A percentile compares a stretch with the other conserved stretches of the same genome.
Conservation (phyloP, 1,284 basidiomycete species). For the Ustilago vetiveriae region DNA sequence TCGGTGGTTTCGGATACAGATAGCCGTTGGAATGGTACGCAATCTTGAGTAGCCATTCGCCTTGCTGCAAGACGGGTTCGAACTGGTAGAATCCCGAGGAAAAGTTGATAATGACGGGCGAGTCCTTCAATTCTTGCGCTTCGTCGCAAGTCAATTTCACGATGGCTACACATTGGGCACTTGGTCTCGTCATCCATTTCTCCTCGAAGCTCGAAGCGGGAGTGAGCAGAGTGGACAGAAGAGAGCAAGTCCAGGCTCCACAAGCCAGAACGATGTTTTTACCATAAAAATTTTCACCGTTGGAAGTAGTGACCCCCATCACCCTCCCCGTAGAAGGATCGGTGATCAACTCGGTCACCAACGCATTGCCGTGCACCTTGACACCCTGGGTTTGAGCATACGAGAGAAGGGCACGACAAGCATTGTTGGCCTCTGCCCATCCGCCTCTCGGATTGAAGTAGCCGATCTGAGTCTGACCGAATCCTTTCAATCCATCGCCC, state of each 20-base stretch:
- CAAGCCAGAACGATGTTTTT: conserved; percentile 75
- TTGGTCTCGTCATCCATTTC: conserved; percentile 30
- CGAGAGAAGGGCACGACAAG: conserved; percentile 73
- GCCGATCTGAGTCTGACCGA: conserved; percentile 65
- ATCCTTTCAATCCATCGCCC: conserved; percentile 21
- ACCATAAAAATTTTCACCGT: conserved; percentile 73
- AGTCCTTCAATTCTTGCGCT: conserved; percentile 72
- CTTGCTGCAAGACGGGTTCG: conserved; percentile 73
- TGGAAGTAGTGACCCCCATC: conserved; percentile 74
- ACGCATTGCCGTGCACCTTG: conserved; percentile 73
- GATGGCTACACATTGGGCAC: conserved; percentile 76
- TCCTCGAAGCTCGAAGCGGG: conserved; percentile 21
- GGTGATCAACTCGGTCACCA: conserved; percentile 68
- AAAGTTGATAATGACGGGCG: conserved; percentile 80
- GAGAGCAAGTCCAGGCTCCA: conserved; percentile 84
- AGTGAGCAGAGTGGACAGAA: conserved; percentile 73
- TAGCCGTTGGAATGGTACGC: conserved; percentile 77
- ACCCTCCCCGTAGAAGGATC: conserved; percentile 70
- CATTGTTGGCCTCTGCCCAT: conserved; percentile 83
- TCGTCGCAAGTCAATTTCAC: conserved; percentile 80
- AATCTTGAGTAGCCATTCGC: conserved; percentile 72
- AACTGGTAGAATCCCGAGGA: conserved; percentile 69
- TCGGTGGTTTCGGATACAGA: conserved; percentile 69
- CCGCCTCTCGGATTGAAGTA: conserved; percentile 83
- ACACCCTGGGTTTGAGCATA: conserved; percentile 75